phyloP scores from a whole-genome alignment of 371 early-diverging fungal species.

The Umbelopsis sp. region DNA sequence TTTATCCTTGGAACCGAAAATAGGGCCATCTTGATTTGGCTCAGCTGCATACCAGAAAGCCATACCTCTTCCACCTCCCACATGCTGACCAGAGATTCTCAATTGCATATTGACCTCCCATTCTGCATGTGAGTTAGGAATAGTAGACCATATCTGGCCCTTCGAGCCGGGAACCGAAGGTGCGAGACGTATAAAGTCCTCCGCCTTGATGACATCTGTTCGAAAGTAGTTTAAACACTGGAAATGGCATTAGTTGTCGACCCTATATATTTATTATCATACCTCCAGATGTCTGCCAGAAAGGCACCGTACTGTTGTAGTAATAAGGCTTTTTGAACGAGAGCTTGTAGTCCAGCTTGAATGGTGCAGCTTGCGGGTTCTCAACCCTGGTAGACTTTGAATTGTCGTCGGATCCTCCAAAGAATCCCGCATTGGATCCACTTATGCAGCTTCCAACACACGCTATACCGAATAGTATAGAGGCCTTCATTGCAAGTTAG shows the following conservation, averaged over 20 bases:
- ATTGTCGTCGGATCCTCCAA: not conserved
- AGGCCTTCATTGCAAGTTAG: not conserved
- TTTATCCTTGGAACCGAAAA: conserved; percentile 72
- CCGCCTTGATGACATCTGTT: conserved; percentile 58
- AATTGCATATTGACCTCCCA: conserved; percentile 79
- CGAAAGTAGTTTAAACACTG: not conserved
- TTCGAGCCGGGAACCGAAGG: conserved; percentile 65
- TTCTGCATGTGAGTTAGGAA: conserved; percentile 68
- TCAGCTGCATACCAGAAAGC: conserved; percentile 88
- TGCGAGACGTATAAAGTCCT: conserved; percentile 71
- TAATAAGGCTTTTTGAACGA: conserved; percentile 69
- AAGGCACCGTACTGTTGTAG: conserved; percentile 59
- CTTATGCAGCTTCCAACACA: not conserved
- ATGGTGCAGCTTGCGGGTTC: conserved; percentile 27
- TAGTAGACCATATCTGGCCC: conserved; percentile 75
- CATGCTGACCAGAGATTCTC: conserved; percentile 63
- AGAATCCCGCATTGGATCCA: not conserved
- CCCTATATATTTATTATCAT: conserved; percentile 21
- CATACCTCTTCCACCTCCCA: conserved; percentile 80
- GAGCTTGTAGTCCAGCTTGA: conserved; percentile 65
- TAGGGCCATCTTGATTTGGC: conserved; percentile 59
- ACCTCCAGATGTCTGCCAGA: conserved; percentile 60
- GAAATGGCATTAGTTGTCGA: not conserved
- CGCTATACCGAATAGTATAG: not conserved
- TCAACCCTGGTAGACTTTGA: not conserved